These are phyloP conservation scores for Zasmidium angulare DNA, from an alignment of 2,329 filamentous ascomycete genomes.

Conservation along the genomic window DNA sequence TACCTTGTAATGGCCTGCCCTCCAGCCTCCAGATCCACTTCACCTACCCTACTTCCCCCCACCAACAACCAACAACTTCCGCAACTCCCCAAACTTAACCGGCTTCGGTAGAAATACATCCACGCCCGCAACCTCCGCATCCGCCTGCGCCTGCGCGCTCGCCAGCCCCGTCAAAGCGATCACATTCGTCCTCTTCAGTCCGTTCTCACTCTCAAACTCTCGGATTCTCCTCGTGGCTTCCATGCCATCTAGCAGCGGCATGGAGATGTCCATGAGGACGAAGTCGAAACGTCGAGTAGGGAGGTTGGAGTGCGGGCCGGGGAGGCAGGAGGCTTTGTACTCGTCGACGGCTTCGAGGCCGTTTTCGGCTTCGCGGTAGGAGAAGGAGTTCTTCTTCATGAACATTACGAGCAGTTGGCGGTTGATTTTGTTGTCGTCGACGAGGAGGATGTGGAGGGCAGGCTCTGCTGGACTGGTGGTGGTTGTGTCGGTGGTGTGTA, in stretches of 20 bases:
- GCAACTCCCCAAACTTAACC: slow-evolving; percentile 28
- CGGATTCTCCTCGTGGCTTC: slow-evolving; percentile 32
- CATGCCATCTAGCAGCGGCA: slow-evolving; percentile 39
- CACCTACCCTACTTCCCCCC: neutral
- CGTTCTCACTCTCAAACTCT: slow-evolving; percentile 25
- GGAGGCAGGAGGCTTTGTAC: slow-evolving; percentile 6
- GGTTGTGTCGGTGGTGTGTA: neutral
- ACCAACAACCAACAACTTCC: slow-evolving; percentile 16
- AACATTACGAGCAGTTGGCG: slow-evolving; percentile 29
- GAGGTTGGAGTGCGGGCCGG: neutral
- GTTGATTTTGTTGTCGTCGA: slow-evolving; percentile 38
- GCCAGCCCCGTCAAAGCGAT: slow-evolving; percentile 33
- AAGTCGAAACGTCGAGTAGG: slow-evolving; percentile 25
- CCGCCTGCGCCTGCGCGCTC: slow-evolving; percentile 27
- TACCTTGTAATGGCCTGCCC: too few species aligned
- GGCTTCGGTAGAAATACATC: slow-evolving; percentile 36
- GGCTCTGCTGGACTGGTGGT: neutral
- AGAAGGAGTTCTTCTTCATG: slow-evolving; percentile 35
- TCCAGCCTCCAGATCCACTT: too few species aligned
- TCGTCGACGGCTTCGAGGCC: slow-evolving; percentile 47
- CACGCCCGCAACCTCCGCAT: slow-evolving; percentile 28
- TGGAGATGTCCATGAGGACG: slow-evolving; percentile 50
- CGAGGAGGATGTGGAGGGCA: slow-evolving; percentile 29
- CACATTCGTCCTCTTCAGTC: slow-evolving; percentile 16
- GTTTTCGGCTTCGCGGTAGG: slow-evolving; percentile 44